Conservation (phyloP, 768 basidiomycete species). For the Russula sp. region DNA sequence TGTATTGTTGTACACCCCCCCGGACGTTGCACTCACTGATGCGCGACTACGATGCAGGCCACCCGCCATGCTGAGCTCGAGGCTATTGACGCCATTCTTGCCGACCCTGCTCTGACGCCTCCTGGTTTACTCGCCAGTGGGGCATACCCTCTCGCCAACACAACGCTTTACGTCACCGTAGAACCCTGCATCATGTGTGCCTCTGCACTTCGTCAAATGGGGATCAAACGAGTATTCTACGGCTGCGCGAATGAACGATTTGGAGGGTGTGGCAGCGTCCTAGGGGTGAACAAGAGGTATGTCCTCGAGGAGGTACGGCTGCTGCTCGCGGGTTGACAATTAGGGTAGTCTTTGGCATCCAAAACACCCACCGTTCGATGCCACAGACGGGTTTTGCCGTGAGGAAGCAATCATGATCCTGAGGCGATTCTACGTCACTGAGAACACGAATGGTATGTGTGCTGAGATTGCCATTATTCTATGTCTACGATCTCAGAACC, state of each 20-base stretch:
- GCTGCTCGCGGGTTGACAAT: conserved; percentile 1
- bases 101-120: conserved; percentile 53
- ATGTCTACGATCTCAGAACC: conserved; percentile 10
- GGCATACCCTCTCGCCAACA: conserved; percentile 63
- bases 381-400: conserved; percentile 45
- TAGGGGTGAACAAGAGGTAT: conserved; percentile 77
- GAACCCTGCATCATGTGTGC: conserved; percentile 99
- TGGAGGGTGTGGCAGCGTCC: conserved; percentile 92
- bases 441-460: conserved; percentile 87
- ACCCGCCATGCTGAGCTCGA: conserved; percentile 97
- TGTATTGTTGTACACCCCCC: conserved; percentile 40
- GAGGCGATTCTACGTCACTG: conserved; percentile 69
- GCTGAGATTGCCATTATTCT: conserved; percentile 21
- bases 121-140: conserved; percentile 26
- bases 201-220: conserved; percentile 88
- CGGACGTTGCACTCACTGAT: conserved; percentile 7
- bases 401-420: conserved; percentile 59
- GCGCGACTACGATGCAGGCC: conserved; percentile 48
- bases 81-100: conserved; percentile 84
- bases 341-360: conserved; percentile 58
- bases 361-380: conserved; percentile 65
- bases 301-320: conserved; percentile 25
- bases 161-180: conserved; percentile 93
- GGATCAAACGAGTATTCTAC: conserved; percentile 85
- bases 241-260: conserved; percentile 96